Evolutionary conservation across 2,329 filamentous ascomycete species (phyloP), one percentile per base, ranked within the genome.

Genomic region (Stagonosporopsis tanaceti): DNA sequence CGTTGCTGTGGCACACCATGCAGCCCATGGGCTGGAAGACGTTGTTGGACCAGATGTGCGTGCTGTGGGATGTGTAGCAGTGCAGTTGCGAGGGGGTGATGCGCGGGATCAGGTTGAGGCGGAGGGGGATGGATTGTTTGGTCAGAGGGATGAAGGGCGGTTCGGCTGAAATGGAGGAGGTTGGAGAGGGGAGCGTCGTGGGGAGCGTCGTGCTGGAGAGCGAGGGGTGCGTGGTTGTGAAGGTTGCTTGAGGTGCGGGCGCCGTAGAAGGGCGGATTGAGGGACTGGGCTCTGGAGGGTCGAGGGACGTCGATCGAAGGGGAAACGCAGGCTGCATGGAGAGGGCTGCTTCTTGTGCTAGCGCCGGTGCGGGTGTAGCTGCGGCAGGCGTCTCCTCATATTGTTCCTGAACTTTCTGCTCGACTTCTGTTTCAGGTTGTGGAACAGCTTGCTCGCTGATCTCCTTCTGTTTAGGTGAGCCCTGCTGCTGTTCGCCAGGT

Each of bases 11-110:
- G 57, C 76, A 78, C 0, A 76, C 48, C 71, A 74, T 73, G 67
- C 76, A 78, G 12, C 66, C 67, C 63, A 75, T 65, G 24, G 73
- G 71, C 45, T 72, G 68, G 60, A 70, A 70, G 11, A 52, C 17
- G 57, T 77, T 77, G 50, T 64, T 69, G 47, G 62, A 68, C 63
- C 68, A 69, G 40, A 71, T 62, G 46, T 63, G 69, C 3, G 60
- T 64, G 1, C 44, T 37, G 63, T 78, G 76, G 2, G 44, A 4
- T 0, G 70, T 68, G 62, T 75, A 75, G 69, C 76, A 78, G 39
- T 61, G 42, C 0, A 70, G 44, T 38, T 77, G 75, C 2, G 63
- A 46, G 37, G 61, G 25, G 2, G 66, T 72, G 57, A 77, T 72
- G n/a, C 67, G 63, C 1, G 74, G 65, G 34, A 68, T 64, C 25